Percentiles rank a stretch among this genome's conserved stretches.
phyloP scores from a whole-genome alignment of 345 rosid genomes.

The Sisymbrium irio region DNA sequence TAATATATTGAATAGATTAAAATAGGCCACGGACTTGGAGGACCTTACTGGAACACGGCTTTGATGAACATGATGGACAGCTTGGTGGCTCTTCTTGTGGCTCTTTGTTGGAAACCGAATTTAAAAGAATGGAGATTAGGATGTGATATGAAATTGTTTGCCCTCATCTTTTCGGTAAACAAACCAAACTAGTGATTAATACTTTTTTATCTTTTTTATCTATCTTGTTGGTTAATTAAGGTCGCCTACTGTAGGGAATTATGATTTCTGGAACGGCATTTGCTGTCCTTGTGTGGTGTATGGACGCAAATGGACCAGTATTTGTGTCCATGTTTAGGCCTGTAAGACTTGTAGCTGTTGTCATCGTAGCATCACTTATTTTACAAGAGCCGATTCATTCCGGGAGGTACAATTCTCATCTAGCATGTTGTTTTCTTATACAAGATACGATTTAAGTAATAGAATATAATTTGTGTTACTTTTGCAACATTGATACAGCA shows the following conservation, averaged over 20 bases:
- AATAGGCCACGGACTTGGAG: background rate
- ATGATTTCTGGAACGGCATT: background rate
- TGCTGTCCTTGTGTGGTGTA: background rate
- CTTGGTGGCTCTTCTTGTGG: background rate
- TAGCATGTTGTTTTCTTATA: background rate
- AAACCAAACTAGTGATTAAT: background rate
- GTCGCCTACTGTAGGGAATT: background rate
- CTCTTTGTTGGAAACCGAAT: background rate
- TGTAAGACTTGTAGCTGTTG: background rate
- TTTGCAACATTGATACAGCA: background rate
- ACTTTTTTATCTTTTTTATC: background rate
- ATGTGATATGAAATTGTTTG: background rate
- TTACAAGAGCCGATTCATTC: background rate
- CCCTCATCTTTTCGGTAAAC: background rate
- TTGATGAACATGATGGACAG: background rate
- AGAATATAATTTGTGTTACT: background rate
- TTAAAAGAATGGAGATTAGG: background rate
- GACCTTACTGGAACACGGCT: background rate
- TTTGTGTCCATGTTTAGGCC: conserved; percentile 1
- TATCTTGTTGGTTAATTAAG: background rate
- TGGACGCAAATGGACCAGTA: background rate
- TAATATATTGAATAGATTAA: background rate
- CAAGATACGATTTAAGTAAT: background rate
- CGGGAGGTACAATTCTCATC: background rate
- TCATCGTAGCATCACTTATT: background rate